Evolutionary conservation across 306 rosid genomes (phyloP), one percentile per base, ranked within the genome.

Genomic region (Dryas octopetala): DNA sequence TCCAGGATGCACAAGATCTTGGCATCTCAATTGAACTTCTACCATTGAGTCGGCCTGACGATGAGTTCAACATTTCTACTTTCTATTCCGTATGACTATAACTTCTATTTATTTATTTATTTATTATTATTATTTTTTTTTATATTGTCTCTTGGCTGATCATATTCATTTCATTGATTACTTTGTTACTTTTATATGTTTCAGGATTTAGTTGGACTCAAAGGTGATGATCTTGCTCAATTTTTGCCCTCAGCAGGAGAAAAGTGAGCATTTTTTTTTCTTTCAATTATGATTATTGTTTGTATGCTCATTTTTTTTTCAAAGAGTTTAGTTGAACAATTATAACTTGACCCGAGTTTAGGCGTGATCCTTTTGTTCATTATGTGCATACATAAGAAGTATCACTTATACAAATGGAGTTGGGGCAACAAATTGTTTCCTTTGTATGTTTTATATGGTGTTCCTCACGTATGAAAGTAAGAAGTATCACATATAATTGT

Each of bases 1-100:
- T 64, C 69, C 75, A 94, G 98, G 98, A 94, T 86, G 90, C 98
- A 63, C 91, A 79, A 60, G 98, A 90, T 87, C 96, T 94, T 83
- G 97, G 93, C 71, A 90, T 94, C 74, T 88, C 89, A 46, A 85
- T 94, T 75, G 98, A 94, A 77, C 88, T 91, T 83, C 93, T 94
- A 61, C 98, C 98, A 19, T 82, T 94, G 88, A 85, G 89, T 81
- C 62, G 58, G 76, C 87, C 90, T 9, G 77, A 79, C 69, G 87
- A 79, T 77, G 83, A 43, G 48, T 94, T 94, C 73, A 81, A 88
- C 53, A 70, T 90, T 69, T 88, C 92, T 52, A 85, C 73, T 44
- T 91, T 94, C 85, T 94, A 86, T 80, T 92, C 83, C 75, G 98
- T 94, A 94, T 71, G 97, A 53, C 16, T 63, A 13, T 75, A 74